phyloP scores from a whole-genome alignment of 2,329 filamentous ascomycete species.

The Byssothecium circinans region DNA sequence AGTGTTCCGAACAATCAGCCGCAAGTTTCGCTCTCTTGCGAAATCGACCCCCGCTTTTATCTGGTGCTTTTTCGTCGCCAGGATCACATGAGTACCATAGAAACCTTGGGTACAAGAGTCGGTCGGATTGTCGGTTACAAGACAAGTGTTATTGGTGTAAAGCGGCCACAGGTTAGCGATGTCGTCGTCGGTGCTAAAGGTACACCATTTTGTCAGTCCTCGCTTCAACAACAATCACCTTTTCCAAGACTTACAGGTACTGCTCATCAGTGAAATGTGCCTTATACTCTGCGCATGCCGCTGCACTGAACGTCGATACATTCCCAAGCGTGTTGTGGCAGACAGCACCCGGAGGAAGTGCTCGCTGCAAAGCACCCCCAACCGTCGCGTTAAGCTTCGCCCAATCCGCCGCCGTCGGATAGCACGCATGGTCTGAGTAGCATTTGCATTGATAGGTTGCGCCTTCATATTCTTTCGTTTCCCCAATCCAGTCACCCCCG shows the following conservation, averaged over 20 bases:
- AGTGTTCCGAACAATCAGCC: conserved; percentile 39
- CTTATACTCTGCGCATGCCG: conserved; percentile 28
- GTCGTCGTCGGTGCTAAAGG: conserved; percentile 38
- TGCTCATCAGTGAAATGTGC: conserved; percentile 34
- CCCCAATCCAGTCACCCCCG: conserved; percentile 32
- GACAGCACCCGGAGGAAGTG: conserved; percentile 33
- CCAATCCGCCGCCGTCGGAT: conserved; percentile 34
- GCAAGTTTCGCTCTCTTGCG: conserved; percentile 33
- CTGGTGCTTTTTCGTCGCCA: conserved; percentile 36
- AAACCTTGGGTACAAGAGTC: conserved; percentile 34
- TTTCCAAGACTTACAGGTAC: conserved; percentile 27
- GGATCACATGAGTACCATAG: conserved; percentile 37
- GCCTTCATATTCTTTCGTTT: conserved; percentile 28
- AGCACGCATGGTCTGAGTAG: conserved; percentile 39
- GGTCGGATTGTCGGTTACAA: conserved; percentile 28
- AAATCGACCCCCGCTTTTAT: conserved; percentile 41
- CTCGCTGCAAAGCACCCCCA: conserved; percentile 27
- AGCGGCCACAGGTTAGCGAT: conserved; percentile 38
- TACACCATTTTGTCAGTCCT: conserved; percentile 3
- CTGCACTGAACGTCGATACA: conserved; percentile 25
- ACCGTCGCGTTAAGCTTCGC: conserved; percentile 33
- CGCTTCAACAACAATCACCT: not conserved
- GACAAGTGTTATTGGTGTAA: conserved; percentile 39
- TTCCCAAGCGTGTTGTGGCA: conserved; percentile 32
- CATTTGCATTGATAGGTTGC: conserved; percentile 38